These are phyloP conservation scores for Candida sonorensis DNA, from an alignment of 805 yeast species.

Conservation along the genomic window DNA sequence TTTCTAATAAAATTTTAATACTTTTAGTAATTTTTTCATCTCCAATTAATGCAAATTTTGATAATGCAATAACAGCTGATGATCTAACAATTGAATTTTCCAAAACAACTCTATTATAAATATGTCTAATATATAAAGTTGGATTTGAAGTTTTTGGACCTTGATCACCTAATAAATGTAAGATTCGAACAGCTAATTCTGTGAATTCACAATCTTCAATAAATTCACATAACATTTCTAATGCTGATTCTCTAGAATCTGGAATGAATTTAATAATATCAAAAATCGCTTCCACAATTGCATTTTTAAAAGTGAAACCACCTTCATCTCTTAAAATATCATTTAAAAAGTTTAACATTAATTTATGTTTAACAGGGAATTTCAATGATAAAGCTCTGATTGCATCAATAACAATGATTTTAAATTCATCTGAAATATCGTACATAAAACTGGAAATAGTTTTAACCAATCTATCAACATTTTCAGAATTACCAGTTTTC, in stretches of 20 bases:
- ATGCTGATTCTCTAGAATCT: constrained; percentile 70
- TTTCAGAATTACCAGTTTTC: constrained; percentile 88
- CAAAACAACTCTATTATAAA: constrained; percentile 91
- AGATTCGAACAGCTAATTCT: constrained; percentile 85
- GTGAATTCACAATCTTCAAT: constrained; percentile 98
- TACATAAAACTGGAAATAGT: constrained; percentile 85
- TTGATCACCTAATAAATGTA: constrained; percentile 88
- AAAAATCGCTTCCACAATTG: constrained; percentile 86
- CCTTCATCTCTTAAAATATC: constrained; percentile 89
- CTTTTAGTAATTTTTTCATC: constrained; percentile 62
- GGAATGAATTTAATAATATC: constrained; percentile 88
- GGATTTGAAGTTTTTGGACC: constrained; percentile 88
- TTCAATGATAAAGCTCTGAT: constrained; percentile 85
- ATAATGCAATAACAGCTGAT: constrained; percentile 87
- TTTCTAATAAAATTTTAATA: constrained; percentile 65
- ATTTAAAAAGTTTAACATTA: constrained; percentile 74
- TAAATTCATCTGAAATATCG: constrained; percentile 94
- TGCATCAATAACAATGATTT: constrained; percentile 91
- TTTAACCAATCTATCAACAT: constrained; percentile 81
- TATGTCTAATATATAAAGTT: constrained; percentile 87
- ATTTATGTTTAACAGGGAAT: constrained; percentile 85
- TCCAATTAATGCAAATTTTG: constrained; percentile 79
- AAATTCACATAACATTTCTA: constrained; percentile 89
- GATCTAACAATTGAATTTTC: constrained; percentile 95
- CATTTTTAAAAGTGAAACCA: constrained; percentile 74